Evolutionary conservation across 1,284 basidiomycete genomes (phyloP).

Genomic region (Grifola frondosa): DNA sequence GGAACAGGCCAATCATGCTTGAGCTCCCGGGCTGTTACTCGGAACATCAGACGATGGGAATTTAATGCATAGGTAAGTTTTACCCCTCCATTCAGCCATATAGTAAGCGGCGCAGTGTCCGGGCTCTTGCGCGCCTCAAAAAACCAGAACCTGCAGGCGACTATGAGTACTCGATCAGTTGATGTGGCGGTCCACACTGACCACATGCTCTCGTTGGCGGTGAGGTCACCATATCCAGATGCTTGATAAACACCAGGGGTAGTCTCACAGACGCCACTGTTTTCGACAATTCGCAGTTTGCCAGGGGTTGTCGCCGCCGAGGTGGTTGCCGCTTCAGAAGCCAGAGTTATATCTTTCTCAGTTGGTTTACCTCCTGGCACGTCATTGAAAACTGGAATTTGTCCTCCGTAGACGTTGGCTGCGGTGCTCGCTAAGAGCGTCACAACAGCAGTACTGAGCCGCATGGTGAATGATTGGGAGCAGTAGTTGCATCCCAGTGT

Average conservation of each 20-base stretch:
- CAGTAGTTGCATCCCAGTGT: too few species aligned
- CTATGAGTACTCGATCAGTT: background rate
- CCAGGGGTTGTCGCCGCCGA: conserved; percentile 40
- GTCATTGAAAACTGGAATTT: too few species aligned
- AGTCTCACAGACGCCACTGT: conserved; percentile 58
- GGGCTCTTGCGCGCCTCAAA: conserved; percentile 59
- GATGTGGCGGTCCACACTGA: conserved; percentile 24
- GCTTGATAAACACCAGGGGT: conserved; percentile 56
- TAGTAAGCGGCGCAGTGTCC: conserved; percentile 51
- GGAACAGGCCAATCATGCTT: conserved; percentile 67
- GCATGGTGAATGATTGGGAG: too few species aligned
- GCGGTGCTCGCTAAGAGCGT: too few species aligned
- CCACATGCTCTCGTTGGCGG: conserved; percentile 54
- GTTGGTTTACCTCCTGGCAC: too few species aligned
- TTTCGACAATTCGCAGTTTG: conserved; percentile 47
- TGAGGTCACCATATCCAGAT: conserved; percentile 58
- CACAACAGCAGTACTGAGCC: too few species aligned
- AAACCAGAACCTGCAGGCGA: conserved; percentile 56
- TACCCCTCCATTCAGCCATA: conserved; percentile 45
- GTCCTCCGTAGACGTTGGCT: too few species aligned
- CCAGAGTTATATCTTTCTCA: too few species aligned
- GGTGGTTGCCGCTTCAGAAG: too few species aligned
- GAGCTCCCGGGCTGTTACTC: conserved; percentile 59
- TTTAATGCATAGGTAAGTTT: background rate
- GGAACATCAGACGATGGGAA: background rate